Percentiles rank a stretch among this genome's conserved stretches.
Conservation (phyloP, 1,284 basidiomycete genomes). For the Bondarzewia mesenterica region DNA sequence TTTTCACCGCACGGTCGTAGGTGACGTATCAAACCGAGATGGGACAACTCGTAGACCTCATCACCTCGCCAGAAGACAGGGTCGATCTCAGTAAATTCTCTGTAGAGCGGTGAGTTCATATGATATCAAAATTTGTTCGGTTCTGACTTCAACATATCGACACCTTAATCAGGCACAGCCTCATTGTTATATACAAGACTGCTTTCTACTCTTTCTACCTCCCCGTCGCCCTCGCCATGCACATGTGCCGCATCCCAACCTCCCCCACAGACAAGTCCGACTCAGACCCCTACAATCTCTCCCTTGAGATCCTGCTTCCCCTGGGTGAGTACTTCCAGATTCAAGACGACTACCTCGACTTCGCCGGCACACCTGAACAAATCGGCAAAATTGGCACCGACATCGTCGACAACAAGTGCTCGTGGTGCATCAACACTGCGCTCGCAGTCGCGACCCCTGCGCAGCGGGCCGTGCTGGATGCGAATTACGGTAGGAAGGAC, state of each 20-base stretch:
- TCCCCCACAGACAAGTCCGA: constrained; percentile 26
- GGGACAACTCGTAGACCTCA: constrained; percentile 92
- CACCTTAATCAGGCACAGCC: constrained; percentile 61
- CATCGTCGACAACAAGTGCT: constrained; percentile 98
- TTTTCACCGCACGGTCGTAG: constrained; percentile 26
- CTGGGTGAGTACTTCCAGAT: constrained; percentile 99
- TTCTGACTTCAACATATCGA: not conserved
- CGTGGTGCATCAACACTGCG: constrained; percentile 93
- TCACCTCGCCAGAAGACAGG: constrained; percentile 87
- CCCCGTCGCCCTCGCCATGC: constrained; percentile 92
- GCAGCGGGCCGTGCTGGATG: constrained; percentile 58
- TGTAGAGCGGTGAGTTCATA: constrained; percentile 54
- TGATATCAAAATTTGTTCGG: constrained; percentile 1
- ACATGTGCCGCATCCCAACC: constrained; percentile 67
- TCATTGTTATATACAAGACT: constrained; percentile 98
- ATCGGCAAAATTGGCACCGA: constrained; percentile 98
- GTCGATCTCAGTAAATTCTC: constrained; percentile 90
- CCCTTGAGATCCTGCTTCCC: constrained; percentile 82
- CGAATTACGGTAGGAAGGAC: constrained; percentile 86
- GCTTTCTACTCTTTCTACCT: constrained; percentile 99
- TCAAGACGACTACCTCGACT: constrained; percentile 98
- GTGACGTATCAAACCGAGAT: constrained; percentile 93
- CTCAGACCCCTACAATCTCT: constrained; percentile 68
- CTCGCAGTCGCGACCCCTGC: constrained; percentile 48
- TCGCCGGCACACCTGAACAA: constrained; percentile 81